Evolutionary conservation across 768 basidiomycete species (phyloP).

Genomic region (Epithele typhae): DNA sequence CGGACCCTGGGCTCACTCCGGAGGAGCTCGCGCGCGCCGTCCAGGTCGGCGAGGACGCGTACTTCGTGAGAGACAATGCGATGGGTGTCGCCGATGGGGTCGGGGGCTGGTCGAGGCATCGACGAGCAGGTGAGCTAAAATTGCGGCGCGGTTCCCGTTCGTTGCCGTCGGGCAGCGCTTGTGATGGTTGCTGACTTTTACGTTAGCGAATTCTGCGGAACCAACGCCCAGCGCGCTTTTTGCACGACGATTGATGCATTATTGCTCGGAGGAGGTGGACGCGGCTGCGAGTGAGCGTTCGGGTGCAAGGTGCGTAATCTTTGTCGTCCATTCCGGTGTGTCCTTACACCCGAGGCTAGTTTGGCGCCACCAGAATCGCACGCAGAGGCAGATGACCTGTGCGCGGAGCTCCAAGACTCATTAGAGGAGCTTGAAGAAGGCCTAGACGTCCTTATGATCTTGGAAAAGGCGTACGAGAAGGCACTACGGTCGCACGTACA

Average conservation of each 20-base stretch:
- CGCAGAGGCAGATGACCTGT: conserved; percentile 35
- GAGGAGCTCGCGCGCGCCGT: conserved; percentile 46
- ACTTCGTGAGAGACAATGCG: conserved; percentile 76
- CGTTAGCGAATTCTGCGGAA: conserved; percentile 18
- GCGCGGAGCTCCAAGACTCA: conserved; percentile 36
- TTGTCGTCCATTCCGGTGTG: no score
- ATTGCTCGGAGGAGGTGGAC: conserved; percentile 59
- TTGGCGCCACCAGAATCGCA: conserved; percentile 4
- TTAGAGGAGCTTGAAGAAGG: conserved; percentile 68
- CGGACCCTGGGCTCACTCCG: conserved; percentile 19
- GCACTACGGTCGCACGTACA: conserved; percentile 58
- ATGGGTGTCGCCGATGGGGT: conserved; percentile 96
- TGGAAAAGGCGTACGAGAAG: conserved; percentile 66
- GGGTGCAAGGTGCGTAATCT: no score
- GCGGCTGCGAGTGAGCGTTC: conserved; percentile 16
- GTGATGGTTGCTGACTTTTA: neutral
- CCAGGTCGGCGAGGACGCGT: conserved; percentile 91
- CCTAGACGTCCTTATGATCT: conserved; percentile 61
- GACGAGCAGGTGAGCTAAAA: conserved; percentile 30
- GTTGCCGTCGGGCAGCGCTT: no score
- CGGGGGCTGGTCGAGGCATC: conserved; percentile 81
- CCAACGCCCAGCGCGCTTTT: conserved; percentile 53
- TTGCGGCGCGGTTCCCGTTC: neutral
- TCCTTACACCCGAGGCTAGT: no score
- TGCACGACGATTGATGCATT: conserved; percentile 83